These are phyloP conservation scores for Basipetospora chlamydospora DNA, from an alignment of 2,329 filamentous ascomycete genomes.

Conservation along the genomic window DNA sequence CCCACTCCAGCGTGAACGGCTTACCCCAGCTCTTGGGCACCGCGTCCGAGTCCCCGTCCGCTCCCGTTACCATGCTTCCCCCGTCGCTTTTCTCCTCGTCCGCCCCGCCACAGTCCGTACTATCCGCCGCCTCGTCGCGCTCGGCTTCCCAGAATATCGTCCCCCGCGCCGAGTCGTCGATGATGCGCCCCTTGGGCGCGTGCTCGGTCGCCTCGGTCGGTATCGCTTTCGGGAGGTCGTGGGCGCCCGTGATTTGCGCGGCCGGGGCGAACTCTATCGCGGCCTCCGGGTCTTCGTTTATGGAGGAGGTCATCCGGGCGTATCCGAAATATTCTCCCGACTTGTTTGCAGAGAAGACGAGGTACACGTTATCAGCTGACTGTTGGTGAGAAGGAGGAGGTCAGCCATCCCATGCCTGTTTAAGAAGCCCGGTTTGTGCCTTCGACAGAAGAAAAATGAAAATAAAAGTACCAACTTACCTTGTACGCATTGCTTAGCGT, in stretches of 20 bases:
- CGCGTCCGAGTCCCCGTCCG: slow-evolving; percentile 21
- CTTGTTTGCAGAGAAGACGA: slow-evolving; percentile 94
- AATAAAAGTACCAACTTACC: slow-evolving; percentile 31
- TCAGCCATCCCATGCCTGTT: too few species aligned
- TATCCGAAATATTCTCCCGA: slow-evolving; percentile 96
- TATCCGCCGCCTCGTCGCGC: slow-evolving; percentile 35
- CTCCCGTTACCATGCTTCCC: slow-evolving; percentile 13
- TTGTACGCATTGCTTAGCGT: slow-evolving; percentile 68
- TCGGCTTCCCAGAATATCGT: slow-evolving; percentile 96
- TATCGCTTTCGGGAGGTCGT: slow-evolving; percentile 65
- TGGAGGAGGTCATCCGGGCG: slow-evolving; percentile 74
- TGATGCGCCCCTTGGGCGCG: slow-evolving; percentile 71
- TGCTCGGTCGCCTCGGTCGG: slow-evolving; percentile 63
- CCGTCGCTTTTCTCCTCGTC: slow-evolving; percentile 22
- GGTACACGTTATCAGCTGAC: slow-evolving; percentile 70
- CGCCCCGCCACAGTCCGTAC: slow-evolving; percentile 28
- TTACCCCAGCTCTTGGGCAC: slow-evolving; percentile 66
- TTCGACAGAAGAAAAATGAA: too few species aligned
- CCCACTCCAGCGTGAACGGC: slow-evolving; percentile 82
- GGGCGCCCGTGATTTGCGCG: slow-evolving; percentile 39
- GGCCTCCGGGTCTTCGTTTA: slow-evolving; percentile 60
- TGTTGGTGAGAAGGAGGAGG: slow-evolving; percentile 19
- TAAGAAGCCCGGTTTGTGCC: too few species aligned
- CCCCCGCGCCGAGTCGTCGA: slow-evolving; percentile 83
- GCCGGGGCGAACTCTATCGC: slow-evolving; percentile 56